Base-by-base conservation (phyloP, 1,284 basidiomycete species). In the Sutorius eximius region DNA sequence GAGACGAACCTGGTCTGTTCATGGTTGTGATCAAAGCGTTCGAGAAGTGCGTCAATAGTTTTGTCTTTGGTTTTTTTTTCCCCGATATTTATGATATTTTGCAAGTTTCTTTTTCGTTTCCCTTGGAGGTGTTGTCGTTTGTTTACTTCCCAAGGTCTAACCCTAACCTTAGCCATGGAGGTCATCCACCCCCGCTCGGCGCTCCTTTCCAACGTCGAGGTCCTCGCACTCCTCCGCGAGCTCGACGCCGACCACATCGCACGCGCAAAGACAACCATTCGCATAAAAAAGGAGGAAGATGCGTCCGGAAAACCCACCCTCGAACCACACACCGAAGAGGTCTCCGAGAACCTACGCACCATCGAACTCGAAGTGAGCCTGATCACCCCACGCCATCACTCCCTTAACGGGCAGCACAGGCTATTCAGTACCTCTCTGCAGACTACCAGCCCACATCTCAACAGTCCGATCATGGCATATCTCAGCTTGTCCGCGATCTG, bases 141-240 rank as follows among this genome's bases (percentile, higher is more conserved):
- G 51, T 68, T 68, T 64, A 29, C 46, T 20, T 8, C 10, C 40
- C 57, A 47, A 40, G 9, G 34, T 44, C 15, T 54, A 65, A 65
- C 64, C 66, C 66, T 68, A 68, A 65, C 64, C 64, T 51, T 51
- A 51, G n/a, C 3, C 8, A 69, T 68, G 64, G 49, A 68, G 13
- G 85, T 97, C 56, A 66, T 95, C 53, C 87, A 89, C 59, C 72
- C 86, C 18, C 83, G 91, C 38, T 81, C 91, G 6, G 89, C 90
- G 10, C 83, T 95, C 52, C 80, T 95, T 12, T 87, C 90, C 41
- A 94, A 95, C 74, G 86, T 81, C 65, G 95, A 98, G 73, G 93
- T 97, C 58, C 78, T 96, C 41, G 69, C 80, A 18, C 82, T 95
- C 55, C 83, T 97, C 52, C 81, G 84, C 42, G 85, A 89, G 52